Evolutionary conservation across 2,329 filamentous ascomycete species (phyloP).

Genomic region (Microthyrium microscopicum): DNA sequence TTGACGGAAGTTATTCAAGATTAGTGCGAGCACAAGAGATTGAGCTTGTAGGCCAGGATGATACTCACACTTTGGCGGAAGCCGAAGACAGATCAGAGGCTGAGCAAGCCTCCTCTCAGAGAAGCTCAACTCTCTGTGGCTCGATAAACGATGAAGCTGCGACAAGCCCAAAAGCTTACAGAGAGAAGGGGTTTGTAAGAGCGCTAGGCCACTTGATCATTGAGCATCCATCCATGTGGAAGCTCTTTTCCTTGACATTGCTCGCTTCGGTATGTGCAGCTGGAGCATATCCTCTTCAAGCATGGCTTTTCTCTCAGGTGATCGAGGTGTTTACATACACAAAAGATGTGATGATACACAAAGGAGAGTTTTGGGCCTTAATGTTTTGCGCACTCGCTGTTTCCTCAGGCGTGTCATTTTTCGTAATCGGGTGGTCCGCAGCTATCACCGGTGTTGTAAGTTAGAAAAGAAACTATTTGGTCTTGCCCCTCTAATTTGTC

Average conservation of each 20-base stretch:
- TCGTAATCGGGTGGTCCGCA: constrained; percentile 24
- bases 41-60: constrained; percentile 14
- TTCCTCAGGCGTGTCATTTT: constrained; percentile 37
- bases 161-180: not conserved
- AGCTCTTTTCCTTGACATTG: constrained; percentile 17
- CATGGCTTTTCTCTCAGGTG: constrained; percentile 22
- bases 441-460: constrained; percentile 8
- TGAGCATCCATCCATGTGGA: constrained; percentile 20
- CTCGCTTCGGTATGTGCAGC: constrained; percentile 17
- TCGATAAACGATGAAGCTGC: too few species aligned
- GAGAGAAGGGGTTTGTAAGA: constrained; percentile 14
- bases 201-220: constrained; percentile 19
- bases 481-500: not conserved
- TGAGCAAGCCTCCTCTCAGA: too few species aligned
- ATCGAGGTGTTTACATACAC: constrained; percentile 21
- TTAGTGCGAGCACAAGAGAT: constrained; percentile 38
- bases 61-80: constrained; percentile 9
- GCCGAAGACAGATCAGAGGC: constrained; percentile 10
- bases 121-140: too few species aligned
- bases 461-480: constrained; percentile 18
- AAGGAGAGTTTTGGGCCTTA: constrained; percentile 43
- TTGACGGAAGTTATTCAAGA: constrained; percentile 49
- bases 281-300: constrained; percentile 21
- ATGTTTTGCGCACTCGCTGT: constrained; percentile 48
- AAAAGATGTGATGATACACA: constrained; percentile 11